Evolutionary conservation across 148 eudicot species (phyloP), one percentile per base, ranked within the genome.

Genomic region (Arctostaphylos glauca): DNA sequence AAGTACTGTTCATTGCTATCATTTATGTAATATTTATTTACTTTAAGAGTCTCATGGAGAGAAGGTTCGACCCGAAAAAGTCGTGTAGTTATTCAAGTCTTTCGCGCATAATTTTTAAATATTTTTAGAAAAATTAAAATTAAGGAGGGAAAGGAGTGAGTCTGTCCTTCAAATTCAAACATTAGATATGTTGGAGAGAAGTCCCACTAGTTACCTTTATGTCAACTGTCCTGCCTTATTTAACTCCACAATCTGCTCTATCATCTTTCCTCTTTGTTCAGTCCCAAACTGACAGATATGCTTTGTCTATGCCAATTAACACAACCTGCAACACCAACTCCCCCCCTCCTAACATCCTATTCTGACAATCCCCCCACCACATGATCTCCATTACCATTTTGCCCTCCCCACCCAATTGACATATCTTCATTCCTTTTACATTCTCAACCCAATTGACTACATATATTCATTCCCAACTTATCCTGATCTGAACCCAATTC

Each of bases 261-360:
- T n/a, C 23, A 23, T 66, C 43, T 10, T 50, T 21, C 48, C 48
- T n/a, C 55, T 31, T 74, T 62, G 49, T 80, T 75, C 80, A 73
- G 55, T 64, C 64, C 76, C 85, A 79, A 68, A 70, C 41, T 64
- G 87, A 74, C 83, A 75, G 81, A 86, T 68, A 56, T 41, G n/a
- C 44, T 64, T 53, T 71, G 70, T 62, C 74, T 49, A 7, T 67
- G 25, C 76, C 68, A 59, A 59, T 59, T 58, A 74, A 82, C 47
- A 13, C 64, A 58, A 16, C 48, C 81, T 80, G 53, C 43, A 81
- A 84, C 60, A 74, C 3, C 82, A 38, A 18, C 48, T 23, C 59
- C 77, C 46, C 53, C 38, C 41, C 70, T 46, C 72, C 38, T 25
- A 18, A 25, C 66, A 70, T 9, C 53, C 21, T 12, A 49, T 5